These are phyloP conservation scores for Xerocomus minutiporus DNA, from an alignment of 1,284 basidiomycete genomes.

Conservation along the genomic window DNA sequence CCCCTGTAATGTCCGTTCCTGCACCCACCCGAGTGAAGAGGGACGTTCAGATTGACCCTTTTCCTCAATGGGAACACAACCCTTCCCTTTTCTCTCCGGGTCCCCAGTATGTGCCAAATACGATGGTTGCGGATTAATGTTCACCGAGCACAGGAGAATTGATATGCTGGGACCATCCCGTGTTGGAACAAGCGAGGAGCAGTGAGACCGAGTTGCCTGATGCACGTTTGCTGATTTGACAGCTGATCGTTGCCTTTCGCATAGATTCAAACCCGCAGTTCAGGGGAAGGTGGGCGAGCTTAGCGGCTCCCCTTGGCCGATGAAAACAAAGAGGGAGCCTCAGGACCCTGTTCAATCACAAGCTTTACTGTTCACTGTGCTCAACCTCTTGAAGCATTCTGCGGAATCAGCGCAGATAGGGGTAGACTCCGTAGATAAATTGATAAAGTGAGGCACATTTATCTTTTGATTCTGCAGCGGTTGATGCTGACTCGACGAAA, in stretches of 20 bases:
- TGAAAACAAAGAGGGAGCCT: background rate
- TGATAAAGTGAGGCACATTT: background rate
- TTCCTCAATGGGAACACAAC: too few species aligned
- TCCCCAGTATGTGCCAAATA: background rate
- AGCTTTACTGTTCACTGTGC: background rate
- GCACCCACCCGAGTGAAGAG: background rate
- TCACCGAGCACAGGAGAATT: background rate
- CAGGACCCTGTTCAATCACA: too few species aligned
- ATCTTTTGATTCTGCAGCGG: background rate
- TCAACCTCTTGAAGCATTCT: background rate
- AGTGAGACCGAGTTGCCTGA: background rate
- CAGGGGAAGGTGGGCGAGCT: background rate
- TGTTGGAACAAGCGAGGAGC: background rate
- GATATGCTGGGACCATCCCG: background rate
- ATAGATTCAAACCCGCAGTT: background rate
- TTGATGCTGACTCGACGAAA: background rate
- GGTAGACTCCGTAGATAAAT: background rate
- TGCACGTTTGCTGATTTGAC: background rate
- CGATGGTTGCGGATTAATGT: background rate
- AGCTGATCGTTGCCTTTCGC: too few species aligned
- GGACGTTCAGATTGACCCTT: background rate
- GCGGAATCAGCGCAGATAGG: background rate
- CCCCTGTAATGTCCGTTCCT: slow-evolving; percentile 5
- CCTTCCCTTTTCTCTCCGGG: background rate
- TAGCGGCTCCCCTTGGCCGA: too few species aligned